Conservation (phyloP, 2,329 filamentous ascomycete genomes). For the Talaromyces rugulosus region DNA sequence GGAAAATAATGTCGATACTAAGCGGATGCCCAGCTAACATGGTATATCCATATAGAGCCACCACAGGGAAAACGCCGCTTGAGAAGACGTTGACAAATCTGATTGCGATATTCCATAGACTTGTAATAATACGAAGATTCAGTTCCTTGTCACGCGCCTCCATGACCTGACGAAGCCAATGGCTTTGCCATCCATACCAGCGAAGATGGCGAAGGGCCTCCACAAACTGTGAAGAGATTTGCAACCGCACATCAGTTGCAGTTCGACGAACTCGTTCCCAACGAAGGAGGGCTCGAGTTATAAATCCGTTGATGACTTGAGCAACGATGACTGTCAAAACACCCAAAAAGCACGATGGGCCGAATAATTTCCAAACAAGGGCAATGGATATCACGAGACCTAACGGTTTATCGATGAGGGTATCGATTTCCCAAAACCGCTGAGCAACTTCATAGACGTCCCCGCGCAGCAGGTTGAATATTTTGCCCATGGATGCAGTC, state of each 20-base stretch:
- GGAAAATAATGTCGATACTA: constrained; percentile 79
- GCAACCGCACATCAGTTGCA: constrained; percentile 72
- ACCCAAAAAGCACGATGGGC: constrained; percentile 72
- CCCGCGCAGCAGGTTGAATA: constrained; percentile 76
- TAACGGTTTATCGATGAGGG: constrained; percentile 70
- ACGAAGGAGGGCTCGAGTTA: constrained; percentile 62
- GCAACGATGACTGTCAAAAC: constrained; percentile 65
- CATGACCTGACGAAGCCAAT: constrained; percentile 68
- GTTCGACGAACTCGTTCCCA: constrained; percentile 68
- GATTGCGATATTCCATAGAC: constrained; percentile 60
- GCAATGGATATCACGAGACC: constrained; percentile 69
- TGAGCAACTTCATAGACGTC: constrained; percentile 38
- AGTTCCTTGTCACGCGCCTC: constrained; percentile 65
- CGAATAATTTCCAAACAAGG: constrained; percentile 73
- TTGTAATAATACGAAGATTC: constrained; percentile 59
- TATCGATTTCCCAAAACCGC: constrained; percentile 79
- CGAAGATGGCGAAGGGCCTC: constrained; percentile 76
- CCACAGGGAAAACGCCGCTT: constrained; percentile 71
- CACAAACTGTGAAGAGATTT: constrained; percentile 79
- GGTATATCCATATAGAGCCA: constrained; percentile 78
- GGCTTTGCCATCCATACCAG: constrained; percentile 78
- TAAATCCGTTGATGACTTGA: constrained; percentile 64
- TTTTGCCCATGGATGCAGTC: constrained; percentile 81
- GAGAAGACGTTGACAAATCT: constrained; percentile 66
- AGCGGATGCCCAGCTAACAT: constrained; percentile 63